Evolutionary conservation across 2,329 filamentous ascomycete species (phyloP).

Genomic region (Fusarium setosum): DNA sequence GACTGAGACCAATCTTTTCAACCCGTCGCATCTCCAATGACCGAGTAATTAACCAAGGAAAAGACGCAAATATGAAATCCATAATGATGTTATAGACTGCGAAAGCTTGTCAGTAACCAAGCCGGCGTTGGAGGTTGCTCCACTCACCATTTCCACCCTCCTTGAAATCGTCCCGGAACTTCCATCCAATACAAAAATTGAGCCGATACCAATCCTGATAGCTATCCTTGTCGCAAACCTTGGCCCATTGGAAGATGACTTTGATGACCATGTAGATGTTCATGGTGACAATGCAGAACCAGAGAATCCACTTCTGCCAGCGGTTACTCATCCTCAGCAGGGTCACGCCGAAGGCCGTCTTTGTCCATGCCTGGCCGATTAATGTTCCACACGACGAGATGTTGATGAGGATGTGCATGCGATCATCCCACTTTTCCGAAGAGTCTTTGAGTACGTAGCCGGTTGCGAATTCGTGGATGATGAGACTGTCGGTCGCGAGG

Average conservation of each 20-base stretch:
- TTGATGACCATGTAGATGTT: conserved; percentile 60
- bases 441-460: conserved; percentile 56
- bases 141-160: conserved; percentile 61
- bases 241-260: conserved; percentile 61
- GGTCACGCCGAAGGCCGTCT: conserved; percentile 52
- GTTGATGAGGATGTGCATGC: conserved; percentile 65
- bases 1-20: conserved; percentile 62
- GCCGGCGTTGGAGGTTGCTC: too few species aligned
- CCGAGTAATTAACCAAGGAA: conserved; percentile 63
- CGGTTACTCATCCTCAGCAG: conserved; percentile 55
- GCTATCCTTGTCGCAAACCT: conserved; percentile 53
- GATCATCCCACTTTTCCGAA: conserved; percentile 59
- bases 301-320: conserved; percentile 56
- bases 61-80: conserved; percentile 62
- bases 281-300: conserved; percentile 62
- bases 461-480: conserved; percentile 58
- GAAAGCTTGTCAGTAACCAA: neutral
- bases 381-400: conserved; percentile 51
- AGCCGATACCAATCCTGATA: conserved; percentile 61
- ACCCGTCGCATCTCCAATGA: conserved; percentile 58
- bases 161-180: conserved; percentile 57
- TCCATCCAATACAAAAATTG: conserved; percentile 55
- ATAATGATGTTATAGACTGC: conserved; percentile 65
- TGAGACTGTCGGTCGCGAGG: conserved; percentile 58
- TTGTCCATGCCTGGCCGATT: conserved; percentile 50